Base-by-base conservation (phyloP, 148 eudicot species). In the Nepenthes mirabilis region DNA sequence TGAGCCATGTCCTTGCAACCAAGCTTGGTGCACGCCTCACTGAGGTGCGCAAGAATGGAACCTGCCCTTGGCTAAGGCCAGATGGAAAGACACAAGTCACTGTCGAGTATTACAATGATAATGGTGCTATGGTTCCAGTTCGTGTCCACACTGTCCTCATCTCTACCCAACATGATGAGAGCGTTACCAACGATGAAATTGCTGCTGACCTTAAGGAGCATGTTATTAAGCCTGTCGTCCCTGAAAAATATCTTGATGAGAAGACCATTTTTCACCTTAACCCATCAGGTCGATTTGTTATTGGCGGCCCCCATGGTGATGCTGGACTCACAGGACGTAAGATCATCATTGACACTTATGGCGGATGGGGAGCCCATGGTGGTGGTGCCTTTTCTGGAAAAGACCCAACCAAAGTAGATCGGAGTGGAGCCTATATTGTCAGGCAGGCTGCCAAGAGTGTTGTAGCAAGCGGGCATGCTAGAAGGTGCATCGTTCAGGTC, bases 231-330 rank as follows among this genome's bases (percentile, higher is more conserved):
- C 45, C 45, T 40, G 45, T 40, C 45, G 1, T 40, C 45, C 45
- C 45, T 40, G 45, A 40, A 40, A 40, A 40, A 8, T 8, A 40
- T 40, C 45, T 40, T 40, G 45, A 40, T 40, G 45, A 71, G 70
- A 71, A 65, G 65, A 71, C 74, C 57, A 71, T 71, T 47, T 71
- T 71, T 57, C 74, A 71, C 52, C 69, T 71, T 32, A 71, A 71
- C 74, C 74, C 74, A 14, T 65, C 74, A 0, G 74, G 74, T n/a
- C 68, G 74, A 6, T 71, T 71, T 40, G 75, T 72, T 36, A 72
- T 72, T 32, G 75, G 75, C 14, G 75, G 75, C 2, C 75, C 75
- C 13, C 75, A 72, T 6, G 75, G 75, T 6, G 75, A 72, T 2
- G 75, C 75, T 0, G 75, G 75, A 8, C 75, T 72, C 50, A 72